Evolutionary conservation across 345 rosid genomes (phyloP).

Genomic region (Murraya koenigii): DNA sequence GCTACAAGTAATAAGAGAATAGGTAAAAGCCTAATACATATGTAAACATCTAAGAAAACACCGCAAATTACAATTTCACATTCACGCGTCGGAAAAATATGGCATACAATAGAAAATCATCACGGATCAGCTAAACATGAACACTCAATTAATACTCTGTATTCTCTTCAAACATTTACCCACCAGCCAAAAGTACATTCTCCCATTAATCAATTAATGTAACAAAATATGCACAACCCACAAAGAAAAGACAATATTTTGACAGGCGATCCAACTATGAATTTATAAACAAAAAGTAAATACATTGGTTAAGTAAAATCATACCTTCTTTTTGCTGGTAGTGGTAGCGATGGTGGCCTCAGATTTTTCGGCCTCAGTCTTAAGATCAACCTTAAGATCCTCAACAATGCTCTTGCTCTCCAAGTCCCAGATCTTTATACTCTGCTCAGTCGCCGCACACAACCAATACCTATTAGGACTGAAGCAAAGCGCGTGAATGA

Average conservation of each 20-base stretch:
- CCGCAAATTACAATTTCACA: not conserved
- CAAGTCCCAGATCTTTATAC: conserved; percentile 98
- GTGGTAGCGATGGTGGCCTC: conserved; percentile 49
- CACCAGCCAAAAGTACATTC: not conserved
- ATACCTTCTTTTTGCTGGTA: conserved; percentile 65
- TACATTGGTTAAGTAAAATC: not conserved
- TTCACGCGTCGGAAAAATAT: too few species aligned
- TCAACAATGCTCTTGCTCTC: conserved; percentile 95
- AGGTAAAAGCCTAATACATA: too few species aligned
- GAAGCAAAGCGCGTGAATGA: conserved; percentile 80
- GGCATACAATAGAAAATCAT: too few species aligned
- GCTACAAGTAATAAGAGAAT: too few species aligned
- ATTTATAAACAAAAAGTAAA: too few species aligned
- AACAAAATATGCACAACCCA: not conserved
- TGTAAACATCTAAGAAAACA: not conserved
- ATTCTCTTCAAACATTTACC: not conserved
- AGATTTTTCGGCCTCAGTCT: conserved; percentile 85
- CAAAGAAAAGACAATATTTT: not conserved
- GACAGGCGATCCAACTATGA: not conserved
- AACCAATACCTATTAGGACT: conserved; percentile 99
- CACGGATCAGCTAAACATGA: too few species aligned
- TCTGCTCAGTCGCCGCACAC: conserved; percentile 88
- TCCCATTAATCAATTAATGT: not conserved
- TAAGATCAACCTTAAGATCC: conserved; percentile 95
- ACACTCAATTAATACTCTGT: not conserved